Percentiles rank a stretch among this genome's conserved stretches.
Evolutionary conservation across 352 stramenopile genomes (phyloP).

Genomic region (Pythium biforme): DNA sequence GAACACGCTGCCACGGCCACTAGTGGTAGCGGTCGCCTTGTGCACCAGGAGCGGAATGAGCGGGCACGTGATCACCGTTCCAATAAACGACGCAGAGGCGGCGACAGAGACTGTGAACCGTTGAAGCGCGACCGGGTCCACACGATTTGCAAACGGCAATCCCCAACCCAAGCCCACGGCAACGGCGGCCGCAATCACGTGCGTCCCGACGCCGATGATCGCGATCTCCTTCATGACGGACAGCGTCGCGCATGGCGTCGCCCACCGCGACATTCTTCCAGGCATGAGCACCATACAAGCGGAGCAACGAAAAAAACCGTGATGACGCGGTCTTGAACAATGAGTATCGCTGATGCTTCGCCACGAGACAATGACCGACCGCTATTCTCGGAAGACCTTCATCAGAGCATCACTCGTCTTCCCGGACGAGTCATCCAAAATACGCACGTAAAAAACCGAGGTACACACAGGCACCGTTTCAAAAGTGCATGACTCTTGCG

Average conservation of each 20-base stretch:
- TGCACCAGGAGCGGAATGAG: background rate
- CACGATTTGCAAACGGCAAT: background rate
- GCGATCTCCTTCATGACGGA: constrained; percentile 4
- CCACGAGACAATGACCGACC: no score
- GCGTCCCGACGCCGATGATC: background rate
- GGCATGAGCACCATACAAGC: no score
- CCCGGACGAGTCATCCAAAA: no score
- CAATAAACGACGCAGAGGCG: background rate
- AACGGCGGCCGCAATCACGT: background rate
- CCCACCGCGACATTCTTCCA: no score
- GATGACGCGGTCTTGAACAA: no score
- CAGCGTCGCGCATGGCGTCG: background rate
- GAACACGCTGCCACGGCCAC: background rate
- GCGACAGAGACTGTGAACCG: background rate
- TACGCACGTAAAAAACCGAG: no score
- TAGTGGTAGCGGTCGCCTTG: background rate
- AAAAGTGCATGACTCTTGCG: no score
- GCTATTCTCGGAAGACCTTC: no score
- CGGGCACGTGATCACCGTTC: background rate
- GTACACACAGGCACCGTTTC: no score
- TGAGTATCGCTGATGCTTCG: no score
- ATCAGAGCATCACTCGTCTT: no score
- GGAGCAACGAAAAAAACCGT: no score
- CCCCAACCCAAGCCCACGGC: background rate
- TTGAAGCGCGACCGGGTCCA: background rate